These are phyloP conservation scores for Leccinum fuscescens DNA, from an alignment of 1,284 basidiomycete species.

Conservation along the genomic window DNA sequence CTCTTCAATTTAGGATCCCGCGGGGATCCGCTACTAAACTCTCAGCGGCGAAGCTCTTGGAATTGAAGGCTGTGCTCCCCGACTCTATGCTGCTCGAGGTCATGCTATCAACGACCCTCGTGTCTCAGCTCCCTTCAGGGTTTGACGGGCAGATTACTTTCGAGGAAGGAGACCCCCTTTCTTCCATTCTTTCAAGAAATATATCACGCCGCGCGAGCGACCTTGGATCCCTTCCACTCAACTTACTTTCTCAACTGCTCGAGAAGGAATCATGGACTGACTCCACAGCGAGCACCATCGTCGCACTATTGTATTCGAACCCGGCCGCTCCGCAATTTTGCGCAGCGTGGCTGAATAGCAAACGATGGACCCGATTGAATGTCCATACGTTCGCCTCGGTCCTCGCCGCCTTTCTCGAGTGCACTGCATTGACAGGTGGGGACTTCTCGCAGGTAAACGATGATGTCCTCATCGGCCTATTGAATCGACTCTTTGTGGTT, in stretches of 20 bases:
- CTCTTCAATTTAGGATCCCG: slow-evolving; percentile 12
- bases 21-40: slow-evolving; percentile 22
- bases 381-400: slow-evolving; percentile 10
- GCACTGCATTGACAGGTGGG: slow-evolving; percentile 4
- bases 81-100: slow-evolving; percentile 42
- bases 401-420: slow-evolving; percentile 30
- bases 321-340: slow-evolving; percentile 17
- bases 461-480: slow-evolving; percentile 13
- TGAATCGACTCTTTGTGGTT: slow-evolving; percentile 17
- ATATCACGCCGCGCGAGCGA: slow-evolving; percentile 28
- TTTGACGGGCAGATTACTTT: slow-evolving; percentile 35
- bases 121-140: slow-evolving; percentile 43
- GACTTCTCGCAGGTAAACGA: slow-evolving; percentile 22
- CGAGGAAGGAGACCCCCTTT: slow-evolving; percentile 15
- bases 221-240: slow-evolving; percentile 17
- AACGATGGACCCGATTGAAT: slow-evolving; percentile 16
- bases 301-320: slow-evolving; percentile 43
- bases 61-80: slow-evolving; percentile 37
- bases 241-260: slow-evolving; percentile 37
- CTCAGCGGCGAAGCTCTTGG: slow-evolving; percentile 35
- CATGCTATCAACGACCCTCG: slow-evolving; percentile 44
- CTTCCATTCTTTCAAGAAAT: slow-evolving; percentile 22
- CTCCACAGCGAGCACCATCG: slow-evolving; percentile 41
- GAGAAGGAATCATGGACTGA: slow-evolving; percentile 40
- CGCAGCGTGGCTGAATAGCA: slow-evolving; percentile 34